Evolutionary conservation across 805 yeast genomes (phyloP), one percentile per base, ranked within the genome.

Genomic region (Kodamaea laetipori): DNA sequence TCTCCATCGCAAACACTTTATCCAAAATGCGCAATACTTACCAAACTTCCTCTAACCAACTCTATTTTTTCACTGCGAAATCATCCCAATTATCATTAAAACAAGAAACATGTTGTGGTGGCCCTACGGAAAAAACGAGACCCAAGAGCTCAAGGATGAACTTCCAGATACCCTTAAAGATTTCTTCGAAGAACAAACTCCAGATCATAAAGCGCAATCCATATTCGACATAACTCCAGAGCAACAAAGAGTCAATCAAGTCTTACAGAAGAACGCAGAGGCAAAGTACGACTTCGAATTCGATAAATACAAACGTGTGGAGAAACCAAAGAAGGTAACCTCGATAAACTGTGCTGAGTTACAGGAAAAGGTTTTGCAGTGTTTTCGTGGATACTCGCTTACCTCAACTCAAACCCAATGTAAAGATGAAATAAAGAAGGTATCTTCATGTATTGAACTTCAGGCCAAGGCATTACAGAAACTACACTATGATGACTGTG

Each of bases 321-420:
- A 66, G 40, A 53, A 50, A 15, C 45, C 50, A 0, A 52, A 56
- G 19, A 53, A 54, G 21, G 73, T 60, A 1, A 48, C 66, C 1
- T 42, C 54, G 18, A 55, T 69, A 36, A 71, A 71, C 52, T 71
- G 76, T 46, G 63, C 73, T 3, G 76, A 71, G 49, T 46, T 71
- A 8, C 71, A 67, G 41, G 54, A 63, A 21, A 56, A 61, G 21
- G 72, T 68, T 24, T 43, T 64, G 19, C 67, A 61, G 17, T 70
- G 74, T 45, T 64, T 64, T 49, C 57, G 60, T 33, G 60, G 60
- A 7, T 63, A 67, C 65, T 55, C 54, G 43, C 53, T 61, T 30
- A 49, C 63, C 0, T 46, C 48, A 11, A 55, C 63, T 5, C 51
- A 46, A 11, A 55, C 47, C 37, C 65, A 58, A 39, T 71, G 76